Conservation (phyloP, 805 yeast species). For the Dipodascus albidus region DNA sequence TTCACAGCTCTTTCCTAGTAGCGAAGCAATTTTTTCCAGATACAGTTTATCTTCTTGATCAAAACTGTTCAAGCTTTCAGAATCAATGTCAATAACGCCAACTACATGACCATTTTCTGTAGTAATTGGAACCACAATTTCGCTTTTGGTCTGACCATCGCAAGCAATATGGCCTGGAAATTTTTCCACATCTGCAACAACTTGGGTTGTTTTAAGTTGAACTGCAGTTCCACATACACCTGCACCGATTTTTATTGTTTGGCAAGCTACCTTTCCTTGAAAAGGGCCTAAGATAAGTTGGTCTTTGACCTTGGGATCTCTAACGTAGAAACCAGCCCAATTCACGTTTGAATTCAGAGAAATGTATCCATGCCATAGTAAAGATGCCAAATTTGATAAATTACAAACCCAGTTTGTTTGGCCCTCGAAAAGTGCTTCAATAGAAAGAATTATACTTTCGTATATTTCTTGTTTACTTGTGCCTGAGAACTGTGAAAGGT, state of each 20-base stretch:
- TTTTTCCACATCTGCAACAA: slow-evolving; percentile 64
- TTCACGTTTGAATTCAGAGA: slow-evolving; percentile 48
- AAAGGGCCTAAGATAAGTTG: slow-evolving; percentile 80
- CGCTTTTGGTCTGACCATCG: slow-evolving; percentile 90
- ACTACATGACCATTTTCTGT: slow-evolving; percentile 30
- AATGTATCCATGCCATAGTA: slow-evolving; percentile 77
- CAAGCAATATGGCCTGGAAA: slow-evolving; percentile 95
- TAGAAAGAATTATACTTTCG: slow-evolving; percentile 45
- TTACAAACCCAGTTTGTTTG: slow-evolving; percentile 84
- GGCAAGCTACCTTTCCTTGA: slow-evolving; percentile 96
- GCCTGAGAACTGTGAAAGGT: slow-evolving; percentile 43
- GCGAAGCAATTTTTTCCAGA: slow-evolving; percentile 47
- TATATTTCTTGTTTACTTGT: slow-evolving; percentile 38
- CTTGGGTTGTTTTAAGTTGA: slow-evolving; percentile 40
- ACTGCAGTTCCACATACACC: slow-evolving; percentile 96
- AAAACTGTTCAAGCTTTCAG: slow-evolving; percentile 54
- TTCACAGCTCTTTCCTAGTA: slow-evolving; percentile 42
- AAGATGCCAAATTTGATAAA: slow-evolving; percentile 72
- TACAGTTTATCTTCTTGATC: slow-evolving; percentile 45
- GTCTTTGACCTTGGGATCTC: slow-evolving; percentile 27
- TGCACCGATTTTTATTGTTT: slow-evolving; percentile 57
- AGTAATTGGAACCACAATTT: slow-evolving; percentile 79
- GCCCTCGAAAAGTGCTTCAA: slow-evolving; percentile 49
- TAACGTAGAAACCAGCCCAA: slow-evolving; percentile 89
- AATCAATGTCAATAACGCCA: slow-evolving; percentile 86